Base-by-base conservation (phyloP, 495 filamentous ascomycete species). In the Gamarada debralockiae region DNA sequence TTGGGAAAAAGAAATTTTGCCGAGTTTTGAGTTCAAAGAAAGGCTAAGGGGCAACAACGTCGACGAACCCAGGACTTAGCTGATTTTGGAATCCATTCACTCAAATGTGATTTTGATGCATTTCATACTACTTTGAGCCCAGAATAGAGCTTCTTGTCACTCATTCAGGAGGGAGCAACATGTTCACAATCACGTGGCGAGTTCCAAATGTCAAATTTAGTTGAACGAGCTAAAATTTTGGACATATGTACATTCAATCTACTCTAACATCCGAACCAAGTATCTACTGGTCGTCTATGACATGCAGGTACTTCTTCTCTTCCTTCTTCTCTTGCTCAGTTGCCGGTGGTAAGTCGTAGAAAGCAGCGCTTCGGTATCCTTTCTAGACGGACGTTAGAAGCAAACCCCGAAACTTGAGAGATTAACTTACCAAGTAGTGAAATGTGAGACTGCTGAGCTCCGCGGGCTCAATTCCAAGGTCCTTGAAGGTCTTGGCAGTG, bases 221-320 rank as follows among this genome's bases (percentile, higher is more conserved):
- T n/a, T 4, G 27, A 29, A 29, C 27, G 27, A 29, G 4, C 10
- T 29, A 10, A 29, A 31, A 44, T 21, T 53, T 58, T 58, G 48
- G 39, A 39, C 39, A 45, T 61, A 61, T 56, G 27, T 57, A 61
- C 58, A 55, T 24, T 48, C 18, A n/a, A 20, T 39, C 40, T 17
- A 33, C 23, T 49, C 36, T 40, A 59, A 48, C 49, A 18, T 29
- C 42, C 36, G n/a, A 18, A 31, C 36, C 15, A 24, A 41, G 9
- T 33, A 39, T 61, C 45, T 83, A 92, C 73, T 93, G 82, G 67
- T 93, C 86, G 63, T 96, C 89, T 59, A 92, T 76, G 62, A 97
- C 89, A 65, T 97, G 95, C 66, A 97, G 66, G 69, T 92, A 99
- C 78, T 96, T 92, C 80, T 80, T 92, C 71, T 99, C 92, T 68